These are phyloP conservation scores for Austroboletus festivus DNA, from an alignment of 768 basidiomycete genomes.

Conservation along the genomic window DNA sequence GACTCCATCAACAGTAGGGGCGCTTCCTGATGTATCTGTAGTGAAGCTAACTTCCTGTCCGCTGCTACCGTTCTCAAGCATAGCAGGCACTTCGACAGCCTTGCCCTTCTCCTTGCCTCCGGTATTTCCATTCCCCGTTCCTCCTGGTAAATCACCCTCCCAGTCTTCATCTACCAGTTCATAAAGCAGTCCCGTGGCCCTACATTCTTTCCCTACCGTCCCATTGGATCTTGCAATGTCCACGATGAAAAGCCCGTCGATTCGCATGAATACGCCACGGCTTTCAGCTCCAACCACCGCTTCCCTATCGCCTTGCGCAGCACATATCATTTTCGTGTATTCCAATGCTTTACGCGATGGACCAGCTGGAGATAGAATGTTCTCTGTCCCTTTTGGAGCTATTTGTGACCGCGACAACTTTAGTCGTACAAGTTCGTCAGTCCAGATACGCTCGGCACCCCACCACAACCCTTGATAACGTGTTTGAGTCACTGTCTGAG, in stretches of 20 bases:
- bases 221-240: slow-evolving; percentile 47
- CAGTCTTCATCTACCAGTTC: slow-evolving; percentile 77
- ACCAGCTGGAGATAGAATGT: slow-evolving; percentile 61
- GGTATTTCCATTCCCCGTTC: slow-evolving; percentile 1
- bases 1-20: slow-evolving; percentile 16
- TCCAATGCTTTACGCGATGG: slow-evolving; percentile 37
- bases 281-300: slow-evolving; percentile 23
- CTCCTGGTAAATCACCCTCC: slow-evolving; percentile 39
- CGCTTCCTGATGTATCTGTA: slow-evolving; percentile 15
- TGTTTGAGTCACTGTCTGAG: slow-evolving; percentile 44
- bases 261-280: slow-evolving; percentile 68
- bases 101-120: slow-evolving; percentile 25
- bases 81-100: slow-evolving; percentile 22
- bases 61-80: slow-evolving; percentile 3
- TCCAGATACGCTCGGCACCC: slow-evolving; percentile 88
- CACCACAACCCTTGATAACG: slow-evolving; percentile 84
- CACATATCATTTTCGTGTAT: slow-evolving; percentile 21
- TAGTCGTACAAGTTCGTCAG: slow-evolving; percentile 78
- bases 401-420: slow-evolving; percentile 65
- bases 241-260: slow-evolving; percentile 63
- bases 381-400: slow-evolving; percentile 59
- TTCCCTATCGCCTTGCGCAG: slow-evolving; percentile 5
- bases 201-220: slow-evolving; percentile 49
- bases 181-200: slow-evolving; percentile 71
- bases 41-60: neutral